These are phyloP conservation scores for Rutstroemia sydowiana DNA, from an alignment of 2,329 filamentous ascomycete species.

Conservation along the genomic window DNA sequence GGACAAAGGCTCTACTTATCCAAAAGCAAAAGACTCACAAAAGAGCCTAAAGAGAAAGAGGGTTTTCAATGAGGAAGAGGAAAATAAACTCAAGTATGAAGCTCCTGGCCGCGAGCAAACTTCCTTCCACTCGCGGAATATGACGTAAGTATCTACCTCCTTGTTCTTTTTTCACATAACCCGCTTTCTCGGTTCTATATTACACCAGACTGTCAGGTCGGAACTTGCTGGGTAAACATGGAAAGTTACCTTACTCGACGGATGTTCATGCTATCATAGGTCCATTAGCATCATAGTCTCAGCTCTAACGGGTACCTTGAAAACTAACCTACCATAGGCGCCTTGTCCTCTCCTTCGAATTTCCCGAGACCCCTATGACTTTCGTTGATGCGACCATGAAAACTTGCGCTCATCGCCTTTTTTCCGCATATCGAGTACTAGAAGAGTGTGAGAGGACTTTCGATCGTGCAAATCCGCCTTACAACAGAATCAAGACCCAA, in stretches of 20 bases:
- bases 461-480: conserved; percentile 20
- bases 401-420: conserved; percentile 28
- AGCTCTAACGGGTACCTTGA: no score
- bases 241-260: no score
- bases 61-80: conserved; percentile 31
- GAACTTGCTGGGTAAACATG: no score
- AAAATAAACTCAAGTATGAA: conserved; percentile 30
- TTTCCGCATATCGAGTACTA: conserved; percentile 27
- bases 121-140: conserved; percentile 8
- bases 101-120: conserved; percentile 19
- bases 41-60: conserved; percentile 32
- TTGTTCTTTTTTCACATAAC: not conserved
- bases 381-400: conserved; percentile 32
- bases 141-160: conserved; percentile 6
- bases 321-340: conserved; percentile 15
- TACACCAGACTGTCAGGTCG: no score
- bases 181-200: no score
- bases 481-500: conserved; percentile 24
- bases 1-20: conserved; percentile 34
- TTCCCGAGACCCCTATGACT: conserved; percentile 31
- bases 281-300: no score
- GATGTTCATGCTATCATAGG: no score
- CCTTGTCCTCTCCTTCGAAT: conserved; percentile 27
- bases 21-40: conserved; percentile 34
- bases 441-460: conserved; percentile 32